Evolutionary conservation across 148 eudicot species (phyloP).

Genomic region (Silene conica): DNA sequence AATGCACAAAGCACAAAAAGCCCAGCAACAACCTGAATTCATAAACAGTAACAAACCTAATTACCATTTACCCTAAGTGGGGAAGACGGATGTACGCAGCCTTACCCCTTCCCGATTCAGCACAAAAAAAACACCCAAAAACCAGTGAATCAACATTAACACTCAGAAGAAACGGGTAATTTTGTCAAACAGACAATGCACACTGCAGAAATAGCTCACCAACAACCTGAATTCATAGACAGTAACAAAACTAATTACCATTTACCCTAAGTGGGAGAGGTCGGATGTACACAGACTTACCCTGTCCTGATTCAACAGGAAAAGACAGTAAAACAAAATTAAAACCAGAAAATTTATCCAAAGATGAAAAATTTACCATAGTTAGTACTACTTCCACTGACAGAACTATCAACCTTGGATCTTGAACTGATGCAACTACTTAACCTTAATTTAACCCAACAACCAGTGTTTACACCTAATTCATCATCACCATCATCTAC

Average conservation of each 20-base stretch:
- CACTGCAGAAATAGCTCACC: too few species aligned
- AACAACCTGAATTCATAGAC: too few species aligned
- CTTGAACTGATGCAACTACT: neutral
- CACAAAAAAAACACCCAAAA: neutral
- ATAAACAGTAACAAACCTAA: too few species aligned
- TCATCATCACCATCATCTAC: neutral
- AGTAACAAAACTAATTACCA: neutral
- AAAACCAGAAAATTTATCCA: neutral
- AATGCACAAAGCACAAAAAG: too few species aligned
- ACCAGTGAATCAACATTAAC: neutral
- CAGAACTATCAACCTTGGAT: slow-evolving; percentile 11
- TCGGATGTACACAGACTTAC: too few species aligned
- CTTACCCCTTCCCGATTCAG: neutral
- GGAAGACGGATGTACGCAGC: too few species aligned
- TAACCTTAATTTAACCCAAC: slow-evolving; percentile 7
- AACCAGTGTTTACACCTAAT: neutral
- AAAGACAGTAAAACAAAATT: neutral
- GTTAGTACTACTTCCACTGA: slow-evolving; percentile 2
- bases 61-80: neutral
- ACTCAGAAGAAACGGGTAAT: too few species aligned
- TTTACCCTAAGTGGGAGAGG: too few species aligned
- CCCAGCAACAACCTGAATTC: too few species aligned
- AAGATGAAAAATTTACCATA: neutral
- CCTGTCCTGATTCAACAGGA: neutral
- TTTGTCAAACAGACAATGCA: too few species aligned